Percentiles rank a stretch among this genome's conserved stretches.
phyloP scores from a whole-genome alignment of 1,139 yeast genomes.

The Suhomyces atakaporum region DNA sequence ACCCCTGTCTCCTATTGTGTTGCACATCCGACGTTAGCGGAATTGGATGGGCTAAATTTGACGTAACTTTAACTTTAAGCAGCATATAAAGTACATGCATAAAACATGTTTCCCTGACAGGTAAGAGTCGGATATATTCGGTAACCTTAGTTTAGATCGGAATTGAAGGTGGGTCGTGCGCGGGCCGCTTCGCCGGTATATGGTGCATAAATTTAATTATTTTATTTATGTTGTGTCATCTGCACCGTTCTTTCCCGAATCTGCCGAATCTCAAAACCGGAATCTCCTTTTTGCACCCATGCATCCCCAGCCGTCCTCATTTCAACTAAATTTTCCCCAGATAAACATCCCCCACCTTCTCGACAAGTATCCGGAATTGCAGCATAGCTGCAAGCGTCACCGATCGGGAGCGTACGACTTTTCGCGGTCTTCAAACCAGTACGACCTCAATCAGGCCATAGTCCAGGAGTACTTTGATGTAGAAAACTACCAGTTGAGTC shows the following conservation, averaged over 20 bases:
- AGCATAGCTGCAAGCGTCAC: constrained; percentile 3
- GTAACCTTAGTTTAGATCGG: no score
- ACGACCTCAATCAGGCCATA: constrained; percentile 20
- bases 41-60: no score
- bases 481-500: constrained; percentile 15
- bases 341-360: constrained; percentile 12
- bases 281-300: constrained; percentile 9
- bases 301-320: constrained; percentile 1
- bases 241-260: background rate
- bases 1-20: no score
- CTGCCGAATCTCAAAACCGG: constrained; percentile 4
- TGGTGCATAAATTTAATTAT: no score
- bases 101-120: no score
- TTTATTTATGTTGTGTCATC: background rate
- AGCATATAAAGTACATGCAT: no score
- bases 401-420: constrained; percentile 8
- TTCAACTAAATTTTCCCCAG: constrained; percentile 9
- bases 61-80: no score
- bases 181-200: no score
- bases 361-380: constrained; percentile 11
- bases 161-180: no score
- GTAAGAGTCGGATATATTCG: no score
- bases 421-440: constrained; percentile 17
- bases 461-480: constrained; percentile 18
- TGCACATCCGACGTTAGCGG: no score